A percentile compares a stretch with the other conserved stretches of the same genome.
phyloP scores from a whole-genome alignment of 2,329 filamentous ascomycete genomes.

The Lachnellula willkommii region DNA sequence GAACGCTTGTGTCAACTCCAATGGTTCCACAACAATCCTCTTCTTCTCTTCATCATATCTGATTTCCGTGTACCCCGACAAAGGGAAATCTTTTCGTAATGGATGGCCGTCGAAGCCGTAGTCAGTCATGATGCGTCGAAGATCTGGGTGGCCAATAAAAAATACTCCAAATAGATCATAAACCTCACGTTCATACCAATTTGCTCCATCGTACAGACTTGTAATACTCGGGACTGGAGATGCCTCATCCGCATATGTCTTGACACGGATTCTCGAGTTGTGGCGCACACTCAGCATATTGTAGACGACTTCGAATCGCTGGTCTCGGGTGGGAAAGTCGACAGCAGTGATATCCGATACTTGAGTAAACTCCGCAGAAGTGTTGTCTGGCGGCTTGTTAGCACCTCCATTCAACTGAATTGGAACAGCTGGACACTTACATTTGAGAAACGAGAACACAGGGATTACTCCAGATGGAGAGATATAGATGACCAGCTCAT shows the following conservation, averaged over 20 bases:
- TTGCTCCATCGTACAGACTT: constrained; percentile 83
- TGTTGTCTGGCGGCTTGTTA: constrained; percentile 62
- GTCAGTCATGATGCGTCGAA: constrained; percentile 97
- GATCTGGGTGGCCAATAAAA: constrained; percentile 90
- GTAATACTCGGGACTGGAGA: constrained; percentile 87
- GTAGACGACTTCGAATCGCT: constrained; percentile 97
- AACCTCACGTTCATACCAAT: constrained; percentile 98
- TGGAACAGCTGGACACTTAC: constrained; percentile 26
- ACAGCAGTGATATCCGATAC: constrained; percentile 88
- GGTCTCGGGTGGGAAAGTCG: constrained; percentile 90
- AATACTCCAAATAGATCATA: constrained; percentile 98
- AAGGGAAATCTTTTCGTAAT: constrained; percentile 92
- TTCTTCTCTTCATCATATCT: constrained; percentile 99
- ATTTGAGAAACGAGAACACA: constrained; percentile 89
- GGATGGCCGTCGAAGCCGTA: constrained; percentile 99
- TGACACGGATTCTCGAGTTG: constrained; percentile 94
- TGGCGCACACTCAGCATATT: constrained; percentile 93
- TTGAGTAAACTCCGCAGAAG: constrained; percentile 92
- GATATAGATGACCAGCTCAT: constrained; percentile 94
- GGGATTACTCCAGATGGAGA: constrained; percentile 82
- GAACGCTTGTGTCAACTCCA: constrained; percentile 97
- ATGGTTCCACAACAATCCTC: constrained; percentile 93
- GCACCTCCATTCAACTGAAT: background rate
- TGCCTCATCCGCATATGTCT: constrained; percentile 97
- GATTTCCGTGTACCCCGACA: constrained; percentile 97